Evolutionary conservation across 495 filamentous ascomycete species (phyloP), one percentile per base, ranked within the genome.

Genomic region (Barbatosphaeria neglecta): DNA sequence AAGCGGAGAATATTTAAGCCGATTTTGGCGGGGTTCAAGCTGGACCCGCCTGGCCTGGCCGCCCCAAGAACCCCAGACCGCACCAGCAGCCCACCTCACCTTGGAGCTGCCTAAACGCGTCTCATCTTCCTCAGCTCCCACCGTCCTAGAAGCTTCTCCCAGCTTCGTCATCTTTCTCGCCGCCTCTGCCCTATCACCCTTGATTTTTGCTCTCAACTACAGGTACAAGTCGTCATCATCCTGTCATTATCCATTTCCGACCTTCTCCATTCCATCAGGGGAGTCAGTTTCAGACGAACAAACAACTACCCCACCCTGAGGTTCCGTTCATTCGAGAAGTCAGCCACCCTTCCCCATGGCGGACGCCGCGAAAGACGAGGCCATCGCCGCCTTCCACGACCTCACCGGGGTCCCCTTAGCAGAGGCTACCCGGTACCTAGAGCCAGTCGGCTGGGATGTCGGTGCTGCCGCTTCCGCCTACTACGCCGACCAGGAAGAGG

Each of bases 351-450:
- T 13, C 39, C 6, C 19, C 3, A 76, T 79, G 65, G 67, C 68
- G 25, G 74, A 82, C 53, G 9, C 39, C 22, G 39, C 39, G 22
- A 80, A 80, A 47, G 82, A 90, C 61, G 72, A 75, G 53, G 64
- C 85, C 47, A 80, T 92, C 49, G 74, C 75, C 52, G 70, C 83
- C 61, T 89, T 95, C 64, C 80, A 78, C 60, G 68, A 68, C 43
- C 69, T 95, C 56, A 90, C 88, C 3, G 78, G 81, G 19, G 72
- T 75, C 17, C 63, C 72, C 42, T n/a, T 22, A 25, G 15, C 18
- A 5, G 52, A 90, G 87, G 88, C 87, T 31, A 72, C 75, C 51
- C 68, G 81, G 54, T 86, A 85, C 50, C 79, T 93, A 11, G 64
- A 58, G 13, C 69, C 73, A n/a, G 80, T 72, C 55, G 58, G 75